Percentiles rank a stretch among this genome's conserved stretches.
Conservation (phyloP, 306 rosid species). For the Fagus crenata region DNA sequence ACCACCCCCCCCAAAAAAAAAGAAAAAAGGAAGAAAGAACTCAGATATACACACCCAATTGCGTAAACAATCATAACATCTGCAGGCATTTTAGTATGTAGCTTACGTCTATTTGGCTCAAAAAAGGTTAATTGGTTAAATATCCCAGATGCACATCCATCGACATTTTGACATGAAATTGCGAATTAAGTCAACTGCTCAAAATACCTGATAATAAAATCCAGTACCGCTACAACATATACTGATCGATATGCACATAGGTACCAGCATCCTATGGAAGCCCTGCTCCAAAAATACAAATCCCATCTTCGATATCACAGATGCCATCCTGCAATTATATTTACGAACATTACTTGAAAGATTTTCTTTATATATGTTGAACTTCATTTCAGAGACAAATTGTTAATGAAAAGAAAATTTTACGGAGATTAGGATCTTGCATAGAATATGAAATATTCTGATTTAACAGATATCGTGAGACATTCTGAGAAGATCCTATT, state of each 20-base stretch:
- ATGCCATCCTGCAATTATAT: conserved; percentile 75
- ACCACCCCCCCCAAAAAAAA: not conserved
- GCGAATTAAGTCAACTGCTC: conserved; percentile 1
- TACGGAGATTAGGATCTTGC: not conserved
- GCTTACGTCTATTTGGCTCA: not conserved
- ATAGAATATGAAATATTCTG: not conserved
- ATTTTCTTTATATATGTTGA: not conserved
- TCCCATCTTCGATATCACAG: conserved; percentile 96
- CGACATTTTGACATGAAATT: conserved; percentile 13
- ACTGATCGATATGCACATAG: conserved; percentile 71
- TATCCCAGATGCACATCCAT: not conserved
- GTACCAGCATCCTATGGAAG: conserved; percentile 72
- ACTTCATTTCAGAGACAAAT: not conserved
- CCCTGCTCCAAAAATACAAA: conserved; percentile 92
- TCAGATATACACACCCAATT: too few species aligned
- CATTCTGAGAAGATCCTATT: not conserved
- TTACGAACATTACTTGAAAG: conserved; percentile 12
- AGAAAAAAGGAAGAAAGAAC: not conserved
- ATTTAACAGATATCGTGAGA: not conserved
- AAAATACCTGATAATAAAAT: conserved; percentile 83
- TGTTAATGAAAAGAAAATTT: not conserved
- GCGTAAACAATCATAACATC: not conserved
- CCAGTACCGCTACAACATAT: conserved; percentile 78
- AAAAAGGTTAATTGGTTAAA: not conserved
- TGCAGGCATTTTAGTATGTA: not conserved